Percentiles rank a stretch among this genome's conserved stretches.
Evolutionary conservation across 768 basidiomycete genomes (phyloP).

Genomic region (Candolleomyces aberdarensis): DNA sequence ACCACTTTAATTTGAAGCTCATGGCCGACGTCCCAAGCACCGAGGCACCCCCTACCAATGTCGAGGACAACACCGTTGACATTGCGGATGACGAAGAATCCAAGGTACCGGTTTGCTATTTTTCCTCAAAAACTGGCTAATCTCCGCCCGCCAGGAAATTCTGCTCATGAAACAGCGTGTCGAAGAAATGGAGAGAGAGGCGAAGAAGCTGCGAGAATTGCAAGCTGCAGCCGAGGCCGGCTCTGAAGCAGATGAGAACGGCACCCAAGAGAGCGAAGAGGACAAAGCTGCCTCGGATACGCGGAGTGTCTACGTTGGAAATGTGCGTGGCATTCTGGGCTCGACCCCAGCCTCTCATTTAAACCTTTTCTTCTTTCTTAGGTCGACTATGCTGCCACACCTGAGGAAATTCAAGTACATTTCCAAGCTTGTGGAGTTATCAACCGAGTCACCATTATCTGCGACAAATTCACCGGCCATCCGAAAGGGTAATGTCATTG

Average conservation of each 20-base stretch:
- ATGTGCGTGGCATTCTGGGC: constrained; percentile 59
- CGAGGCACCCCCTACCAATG: constrained; percentile 34
- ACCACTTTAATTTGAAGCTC: constrained; percentile 1
- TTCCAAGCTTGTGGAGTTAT: constrained; percentile 98
- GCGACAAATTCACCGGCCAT: constrained; percentile 99
- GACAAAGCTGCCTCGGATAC: constrained; percentile 78
- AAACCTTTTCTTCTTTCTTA: constrained; percentile 27
- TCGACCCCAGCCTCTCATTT: constrained; percentile 11
- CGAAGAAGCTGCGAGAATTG: constrained; percentile 81
- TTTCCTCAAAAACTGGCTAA: constrained; percentile 11
- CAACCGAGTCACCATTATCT: constrained; percentile 97
- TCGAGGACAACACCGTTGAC: constrained; percentile 40
- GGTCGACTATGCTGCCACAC: constrained; percentile 97
- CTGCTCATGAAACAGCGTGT: constrained; percentile 89
- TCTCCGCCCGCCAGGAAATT: constrained; percentile 60
- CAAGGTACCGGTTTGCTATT: constrained; percentile 36
- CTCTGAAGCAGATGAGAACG: constrained; percentile 42
- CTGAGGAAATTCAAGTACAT: constrained; percentile 96
- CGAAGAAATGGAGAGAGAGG: constrained; percentile 91
- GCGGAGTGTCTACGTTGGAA: constrained; percentile 93
- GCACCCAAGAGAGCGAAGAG: constrained; percentile 76
- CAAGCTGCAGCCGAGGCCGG: constrained; percentile 73
- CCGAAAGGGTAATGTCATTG: constrained; percentile 78
- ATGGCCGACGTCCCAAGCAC: constrained; percentile 55
- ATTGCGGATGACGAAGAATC: constrained; percentile 65